A percentile compares a stretch with the other conserved stretches of the same genome.
phyloP scores from a whole-genome alignment of 768 basidiomycete genomes.

The Sarcomyxa edulis region DNA sequence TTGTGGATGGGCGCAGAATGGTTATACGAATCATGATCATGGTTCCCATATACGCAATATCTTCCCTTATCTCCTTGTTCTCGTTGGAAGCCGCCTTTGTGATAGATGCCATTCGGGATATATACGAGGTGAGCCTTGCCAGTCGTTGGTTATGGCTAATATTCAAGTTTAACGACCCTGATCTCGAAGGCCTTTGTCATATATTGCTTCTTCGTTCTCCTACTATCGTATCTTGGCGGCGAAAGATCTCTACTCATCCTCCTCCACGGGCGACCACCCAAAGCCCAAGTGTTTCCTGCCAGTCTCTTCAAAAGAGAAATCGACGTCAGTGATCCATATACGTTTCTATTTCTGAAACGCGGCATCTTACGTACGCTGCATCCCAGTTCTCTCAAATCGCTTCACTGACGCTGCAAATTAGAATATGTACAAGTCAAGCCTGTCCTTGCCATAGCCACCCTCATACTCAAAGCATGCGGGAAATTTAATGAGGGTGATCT shows the following conservation, averaged over 20 bases:
- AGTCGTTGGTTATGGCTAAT: background rate
- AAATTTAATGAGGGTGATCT: conserved; percentile 91
- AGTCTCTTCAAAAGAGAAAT: conserved; percentile 80
- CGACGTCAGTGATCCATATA: conserved; percentile 93
- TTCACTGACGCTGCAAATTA: conserved; percentile 23
- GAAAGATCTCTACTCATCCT: conserved; percentile 91
- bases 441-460: conserved; percentile 73
- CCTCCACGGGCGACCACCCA: conserved; percentile 86
- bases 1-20: conserved; percentile 44
- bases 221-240: conserved; percentile 84
- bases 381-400: background rate
- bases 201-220: conserved; percentile 85
- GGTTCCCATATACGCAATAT: conserved; percentile 89
- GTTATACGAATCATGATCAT: conserved; percentile 96
- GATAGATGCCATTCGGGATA: conserved; percentile 90
- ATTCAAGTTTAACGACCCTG: background rate
- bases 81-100: conserved; percentile 94
- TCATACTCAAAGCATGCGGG: conserved; percentile 81
- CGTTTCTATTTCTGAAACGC: conserved; percentile 88
- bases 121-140: conserved; percentile 78
- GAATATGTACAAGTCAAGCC: conserved; percentile 99
- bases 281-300: conserved; percentile 81
- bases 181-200: conserved; percentile 79
- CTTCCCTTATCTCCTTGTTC: conserved; percentile 89
- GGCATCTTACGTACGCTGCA: conserved; percentile 78